These are phyloP conservation scores for Ceratocystis huliohia DNA, from an alignment of 2,329 filamentous ascomycete genomes.

Conservation along the genomic window DNA sequence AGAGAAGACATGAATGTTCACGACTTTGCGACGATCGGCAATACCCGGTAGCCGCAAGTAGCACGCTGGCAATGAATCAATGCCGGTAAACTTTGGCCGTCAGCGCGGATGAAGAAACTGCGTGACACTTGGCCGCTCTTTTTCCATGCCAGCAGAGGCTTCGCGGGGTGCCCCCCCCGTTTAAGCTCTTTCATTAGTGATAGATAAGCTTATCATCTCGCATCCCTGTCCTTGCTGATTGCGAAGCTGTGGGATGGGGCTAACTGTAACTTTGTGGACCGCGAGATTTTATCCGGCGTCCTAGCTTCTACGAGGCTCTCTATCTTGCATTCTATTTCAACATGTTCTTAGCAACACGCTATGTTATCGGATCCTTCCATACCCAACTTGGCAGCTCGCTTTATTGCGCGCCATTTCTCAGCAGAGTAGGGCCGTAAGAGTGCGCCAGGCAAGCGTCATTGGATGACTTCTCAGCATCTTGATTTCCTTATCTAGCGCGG, in stretches of 20 bases:
- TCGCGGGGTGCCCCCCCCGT: slow-evolving; percentile 3
- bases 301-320: neutral
- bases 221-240: neutral
- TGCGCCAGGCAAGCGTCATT: no score
- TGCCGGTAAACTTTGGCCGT: no score
- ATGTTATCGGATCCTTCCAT: neutral
- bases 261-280: slow-evolving; percentile 4
- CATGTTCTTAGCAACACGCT: neutral
- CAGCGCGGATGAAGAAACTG: no score
- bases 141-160: neutral
- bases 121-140: no score
- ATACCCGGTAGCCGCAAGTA: no score
- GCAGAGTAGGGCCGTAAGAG: neutral
- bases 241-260: neutral
- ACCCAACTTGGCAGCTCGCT: neutral
- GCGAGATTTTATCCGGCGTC: slow-evolving; percentile 1
- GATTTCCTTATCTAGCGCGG: neutral
- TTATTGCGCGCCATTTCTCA: neutral
- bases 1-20: no score
- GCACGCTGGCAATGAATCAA: no score
- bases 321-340: neutral
- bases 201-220: slow-evolving; percentile 9
- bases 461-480: neutral
- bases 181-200: neutral
- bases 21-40: no score